Base-by-base conservation (phyloP, 2,329 filamentous ascomycete species). In the Cadophora sp. region DNA sequence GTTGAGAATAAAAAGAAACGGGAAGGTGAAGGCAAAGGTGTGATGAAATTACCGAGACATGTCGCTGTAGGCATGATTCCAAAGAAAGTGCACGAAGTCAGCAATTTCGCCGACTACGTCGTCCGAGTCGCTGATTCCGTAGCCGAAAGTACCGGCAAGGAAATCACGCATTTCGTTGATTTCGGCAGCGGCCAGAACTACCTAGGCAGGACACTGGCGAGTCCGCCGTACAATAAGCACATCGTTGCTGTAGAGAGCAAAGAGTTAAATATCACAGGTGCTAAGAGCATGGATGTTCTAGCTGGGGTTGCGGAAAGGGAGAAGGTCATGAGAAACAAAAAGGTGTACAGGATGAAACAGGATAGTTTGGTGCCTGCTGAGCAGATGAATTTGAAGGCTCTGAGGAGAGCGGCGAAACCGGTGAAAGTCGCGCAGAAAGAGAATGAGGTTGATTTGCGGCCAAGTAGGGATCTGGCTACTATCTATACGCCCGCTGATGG, bases 171-270 rank as follows among this genome's bases (percentile, higher is more conserved):
- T 81, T 89, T 97, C 68, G 91, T 98, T 60, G 96, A 99, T 80
- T 97, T 98, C 79, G 96, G 96, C 31, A 97, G 94, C 64, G 96
- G 96, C 0, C 95, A 98, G 79, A 98, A 97, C 77, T 99, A 99
- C 76, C 88, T 99, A 3, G 95, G 96, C 0, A 87, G 96, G 56
- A 92, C 93, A 0, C 83, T 99, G 67, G 95, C 95, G 16, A 93
- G 91, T 70, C 85, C 90, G 64, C 94, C 94, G 0, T 97, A 97
- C 81, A 92, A 94, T 76, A 89, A 90, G 75, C 89, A 94, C 72
- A 91, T 98, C 53, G 89, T 98, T 65, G 96, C 95, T 1, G 93
- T 99, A 40, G 96, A 99, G 80, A 92, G 93, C 68, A 89, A 90
- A 71, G 90, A 92, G 75, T 89, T 91, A 74, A 97, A 97, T 76